Conservation (phyloP, 1,284 basidiomycete genomes). For the Caloboletus inedulis region DNA sequence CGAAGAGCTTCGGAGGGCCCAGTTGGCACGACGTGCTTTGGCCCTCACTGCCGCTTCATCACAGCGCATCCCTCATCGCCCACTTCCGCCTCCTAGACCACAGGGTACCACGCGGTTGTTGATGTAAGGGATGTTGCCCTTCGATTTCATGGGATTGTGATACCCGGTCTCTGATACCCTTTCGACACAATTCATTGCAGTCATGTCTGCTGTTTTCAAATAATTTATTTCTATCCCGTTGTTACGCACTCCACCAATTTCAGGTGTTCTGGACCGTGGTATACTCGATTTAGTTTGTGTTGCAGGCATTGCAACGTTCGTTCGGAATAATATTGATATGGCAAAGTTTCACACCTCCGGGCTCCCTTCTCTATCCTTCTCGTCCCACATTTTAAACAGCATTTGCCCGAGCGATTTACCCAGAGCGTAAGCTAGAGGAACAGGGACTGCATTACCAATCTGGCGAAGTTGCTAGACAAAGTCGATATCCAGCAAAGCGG, state of each 20-base stretch:
- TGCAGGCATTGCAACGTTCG: not conserved
- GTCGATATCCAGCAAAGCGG: not conserved
- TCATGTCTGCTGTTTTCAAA: not conserved
- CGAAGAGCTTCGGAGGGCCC: slow-evolving; percentile 68
- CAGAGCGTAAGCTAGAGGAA: slow-evolving; percentile 59
- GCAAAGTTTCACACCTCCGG: slow-evolving; percentile 35
- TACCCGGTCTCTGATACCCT: slow-evolving; percentile 24
- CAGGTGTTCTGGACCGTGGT: not conserved
- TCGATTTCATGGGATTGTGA: slow-evolving; percentile 5
- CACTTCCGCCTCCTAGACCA: slow-evolving; percentile 22
- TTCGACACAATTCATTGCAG: not conserved
- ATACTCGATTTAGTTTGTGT: slow-evolving; percentile 1
- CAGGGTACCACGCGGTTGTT: slow-evolving; percentile 14
- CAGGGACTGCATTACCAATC: slow-evolving; percentile 72
- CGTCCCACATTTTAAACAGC: slow-evolving; percentile 44
- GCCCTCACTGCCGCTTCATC: slow-evolving; percentile 37
- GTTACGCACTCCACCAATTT: not conserved
- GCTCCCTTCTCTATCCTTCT: slow-evolving; percentile 42
- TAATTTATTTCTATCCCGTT: slow-evolving; percentile 18
- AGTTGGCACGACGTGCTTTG: slow-evolving; percentile 40
- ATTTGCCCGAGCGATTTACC: slow-evolving; percentile 56
- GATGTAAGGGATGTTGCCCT: slow-evolving; percentile 6
- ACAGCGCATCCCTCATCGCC: slow-evolving; percentile 36
- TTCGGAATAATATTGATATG: slow-evolving; percentile 1
- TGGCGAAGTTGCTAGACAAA: slow-evolving; percentile 58